A percentile compares a stretch with the other conserved stretches of the same genome.
Conservation (phyloP, 1,139 yeast genomes). For the Geotrichum aggregatum region DNA sequence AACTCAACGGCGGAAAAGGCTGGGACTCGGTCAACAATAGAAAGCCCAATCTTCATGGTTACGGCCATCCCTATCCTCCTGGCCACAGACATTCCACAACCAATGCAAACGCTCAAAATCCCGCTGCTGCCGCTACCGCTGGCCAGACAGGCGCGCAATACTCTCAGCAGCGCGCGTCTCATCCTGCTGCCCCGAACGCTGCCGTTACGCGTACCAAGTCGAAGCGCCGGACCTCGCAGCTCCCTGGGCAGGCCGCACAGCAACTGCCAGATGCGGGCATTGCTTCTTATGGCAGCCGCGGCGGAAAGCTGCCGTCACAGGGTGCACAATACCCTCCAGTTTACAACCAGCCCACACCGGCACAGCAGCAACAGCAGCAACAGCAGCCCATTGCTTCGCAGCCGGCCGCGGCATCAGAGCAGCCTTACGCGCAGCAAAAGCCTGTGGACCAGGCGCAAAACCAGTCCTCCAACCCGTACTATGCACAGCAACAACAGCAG, state of each 20-base stretch:
- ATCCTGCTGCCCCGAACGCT: constrained; percentile 34
- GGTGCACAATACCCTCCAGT: constrained; percentile 16
- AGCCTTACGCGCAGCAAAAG: constrained; percentile 9
- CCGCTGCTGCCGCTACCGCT: constrained; percentile 3
- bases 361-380: no score
- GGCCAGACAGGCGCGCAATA: constrained; percentile 10
- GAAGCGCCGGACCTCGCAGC: constrained; percentile 26
- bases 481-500: constrained; percentile 24
- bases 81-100: constrained; percentile 15
- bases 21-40: constrained; percentile 83
- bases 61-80: constrained; percentile 67
- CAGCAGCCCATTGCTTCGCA: constrained; percentile 5
- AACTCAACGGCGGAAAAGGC: constrained; percentile 83
- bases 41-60: constrained; percentile 87
- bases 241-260: constrained; percentile 6
- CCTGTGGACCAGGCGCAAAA: constrained; percentile 19
- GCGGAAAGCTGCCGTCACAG: constrained; percentile 11
- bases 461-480: constrained; percentile 21
- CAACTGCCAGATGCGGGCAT: not conserved
- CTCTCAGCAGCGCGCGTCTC: constrained; percentile 23
- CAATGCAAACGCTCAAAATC: not conserved
- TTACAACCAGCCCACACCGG: constrained; percentile 24
- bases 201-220: constrained; percentile 36
- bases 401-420: not conserved
- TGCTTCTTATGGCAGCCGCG: constrained; percentile 13